phyloP scores from a whole-genome alignment of 2,329 filamentous ascomycete genomes.

The Endoconidiophora polonica region DNA sequence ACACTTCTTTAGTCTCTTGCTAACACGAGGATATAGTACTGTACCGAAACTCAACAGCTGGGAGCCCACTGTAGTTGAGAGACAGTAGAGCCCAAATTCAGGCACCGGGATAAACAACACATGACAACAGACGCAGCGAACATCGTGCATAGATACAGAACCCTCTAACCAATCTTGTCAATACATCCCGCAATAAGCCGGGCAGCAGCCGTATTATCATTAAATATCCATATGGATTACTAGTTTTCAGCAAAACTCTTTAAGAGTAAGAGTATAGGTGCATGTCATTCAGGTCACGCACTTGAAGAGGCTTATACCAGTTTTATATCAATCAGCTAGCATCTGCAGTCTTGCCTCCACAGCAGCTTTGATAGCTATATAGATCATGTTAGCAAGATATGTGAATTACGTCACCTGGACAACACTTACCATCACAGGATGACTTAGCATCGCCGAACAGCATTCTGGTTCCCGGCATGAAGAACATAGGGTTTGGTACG shows the following conservation, averaged over 20 bases:
- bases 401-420: not conserved
- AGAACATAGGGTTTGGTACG: slow-evolving; percentile 87
- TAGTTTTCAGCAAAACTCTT: too few relatives aligned
- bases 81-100: slow-evolving; percentile 13
- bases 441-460: slow-evolving; percentile 79
- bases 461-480: slow-evolving; percentile 80
- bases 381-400: not conserved
- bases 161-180: not conserved
- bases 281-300: too few relatives aligned
- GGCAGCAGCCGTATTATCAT: too few relatives aligned
- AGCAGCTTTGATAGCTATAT: slow-evolving; percentile 25
- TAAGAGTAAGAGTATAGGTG: too few relatives aligned
- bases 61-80: slow-evolving; percentile 26
- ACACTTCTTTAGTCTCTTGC: not conserved
- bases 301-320: too few relatives aligned
- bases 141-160: not conserved
- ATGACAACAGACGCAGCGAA: slow-evolving; percentile 6
- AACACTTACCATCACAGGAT: slow-evolving; percentile 54
- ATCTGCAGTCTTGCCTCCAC: slow-evolving; percentile 19
- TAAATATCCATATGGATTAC: too few relatives aligned
- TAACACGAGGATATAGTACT: slow-evolving; percentile 21
- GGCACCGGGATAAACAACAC: not conserved
- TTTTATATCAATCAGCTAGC: not conserved
- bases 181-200: too few relatives aligned
- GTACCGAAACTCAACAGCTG: slow-evolving; percentile 38